phyloP scores from a whole-genome alignment of 176 grass and related monocot genomes.

The Typha latifolia region DNA sequence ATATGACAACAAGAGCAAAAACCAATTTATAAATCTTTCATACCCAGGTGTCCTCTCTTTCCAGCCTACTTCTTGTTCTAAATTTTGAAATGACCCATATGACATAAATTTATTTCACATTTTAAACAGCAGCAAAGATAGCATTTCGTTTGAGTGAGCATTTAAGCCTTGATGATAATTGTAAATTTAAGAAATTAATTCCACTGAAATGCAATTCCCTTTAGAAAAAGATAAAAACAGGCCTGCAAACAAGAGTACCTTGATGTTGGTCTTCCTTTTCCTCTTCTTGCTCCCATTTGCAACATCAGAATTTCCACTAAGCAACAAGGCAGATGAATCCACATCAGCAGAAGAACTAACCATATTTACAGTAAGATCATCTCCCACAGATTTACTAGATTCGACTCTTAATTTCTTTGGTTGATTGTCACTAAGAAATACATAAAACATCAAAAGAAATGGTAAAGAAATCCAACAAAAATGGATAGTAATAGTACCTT shows the following conservation, averaged over 20 bases:
- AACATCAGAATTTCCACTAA: conserved; percentile 21
- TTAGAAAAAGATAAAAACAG: not conserved
- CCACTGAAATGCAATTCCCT: not conserved
- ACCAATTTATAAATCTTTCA: not conserved
- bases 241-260: not conserved
- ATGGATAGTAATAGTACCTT: not conserved
- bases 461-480: not conserved
- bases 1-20: not conserved
- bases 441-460: not conserved
- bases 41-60: no score
- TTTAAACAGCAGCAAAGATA: conserved; percentile 6
- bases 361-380: conserved; percentile 1
- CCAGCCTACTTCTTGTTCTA: no score
- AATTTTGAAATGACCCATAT: not conserved
- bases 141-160: no score
- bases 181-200: no score
- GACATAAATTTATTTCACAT: conserved; percentile 18
- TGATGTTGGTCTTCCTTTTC: not conserved
- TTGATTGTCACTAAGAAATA: not conserved
- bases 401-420: conserved; percentile 10
- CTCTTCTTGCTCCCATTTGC: conserved; percentile 1
- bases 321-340: conserved; percentile 9
- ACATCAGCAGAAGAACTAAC: conserved; percentile 9
- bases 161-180: no score
- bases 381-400: not conserved